phyloP scores from a whole-genome alignment of 176 grass and related monocot species.

The Olyra latifolia region DNA sequence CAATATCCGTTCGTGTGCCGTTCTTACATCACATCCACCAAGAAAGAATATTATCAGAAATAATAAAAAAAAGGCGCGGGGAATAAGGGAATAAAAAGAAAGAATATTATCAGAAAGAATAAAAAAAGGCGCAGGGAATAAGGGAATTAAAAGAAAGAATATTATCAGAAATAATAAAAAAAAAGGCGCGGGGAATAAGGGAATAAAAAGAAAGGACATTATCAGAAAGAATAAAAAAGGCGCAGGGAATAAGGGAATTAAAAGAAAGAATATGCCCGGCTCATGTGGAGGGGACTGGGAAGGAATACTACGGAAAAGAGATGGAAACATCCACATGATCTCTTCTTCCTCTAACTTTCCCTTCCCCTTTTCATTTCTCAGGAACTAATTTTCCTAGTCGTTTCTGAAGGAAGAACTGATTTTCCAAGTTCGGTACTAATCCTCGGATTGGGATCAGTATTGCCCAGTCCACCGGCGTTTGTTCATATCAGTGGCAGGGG shows the following conservation, averaged over 20 bases:
- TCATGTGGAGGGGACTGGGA: not conserved
- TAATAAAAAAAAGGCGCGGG: not conserved
- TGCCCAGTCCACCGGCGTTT: not conserved
- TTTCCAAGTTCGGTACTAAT: not conserved
- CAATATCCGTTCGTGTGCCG: not conserved
- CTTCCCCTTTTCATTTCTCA: not conserved
- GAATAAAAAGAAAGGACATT: too few relatives aligned
- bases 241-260: not conserved
- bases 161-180: not conserved
- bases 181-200: not conserved
- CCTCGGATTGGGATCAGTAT: too few relatives aligned
- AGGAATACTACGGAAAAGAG: not conserved
- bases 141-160: not conserved
- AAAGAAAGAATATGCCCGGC: slow-evolving; percentile 17
- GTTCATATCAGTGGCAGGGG: not conserved
- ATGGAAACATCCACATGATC: not conserved
- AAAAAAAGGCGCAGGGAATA: not conserved
- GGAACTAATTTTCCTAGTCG: not conserved
- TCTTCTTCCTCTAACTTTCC: not conserved
- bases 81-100: not conserved
- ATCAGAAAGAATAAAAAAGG: not conserved
- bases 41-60: not conserved
- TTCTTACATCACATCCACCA: not conserved
- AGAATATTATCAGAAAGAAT: not conserved
- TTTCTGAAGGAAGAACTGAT: not conserved